Base-by-base conservation (phyloP, 106 monocot species). In the Cymbidium sinense region DNA sequence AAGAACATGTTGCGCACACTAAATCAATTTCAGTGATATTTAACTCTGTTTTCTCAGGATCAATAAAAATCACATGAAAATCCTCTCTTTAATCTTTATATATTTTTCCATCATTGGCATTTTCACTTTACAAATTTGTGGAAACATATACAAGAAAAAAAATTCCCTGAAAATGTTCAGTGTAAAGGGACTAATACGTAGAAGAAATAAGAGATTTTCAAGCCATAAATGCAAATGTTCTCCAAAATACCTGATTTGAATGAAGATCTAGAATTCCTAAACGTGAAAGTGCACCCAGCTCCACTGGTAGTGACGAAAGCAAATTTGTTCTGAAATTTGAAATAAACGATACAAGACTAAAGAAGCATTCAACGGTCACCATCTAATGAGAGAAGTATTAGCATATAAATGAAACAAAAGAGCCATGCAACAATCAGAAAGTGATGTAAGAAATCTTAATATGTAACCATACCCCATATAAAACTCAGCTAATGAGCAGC, bases 261-360 rank as follows among this genome's bases (percentile, higher is more conserved):
- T 90, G 99, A 83, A 99, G 92, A 85, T 99, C 99, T 21, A 99
- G 77, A 76, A 83, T 99, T 77, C 91, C 89, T 43, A 99, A 81
- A 35, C 72, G 78, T 75, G 95, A 84, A 77, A 99, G 89, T 33
- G 61, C 80, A 70, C 99, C 94, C 52, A 99, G 92, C 74, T 99
- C 99, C 64, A 35, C 78, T 41, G 99, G 99, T 35, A 95, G 21
- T 35, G 86, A 83, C 64, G 86, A 81, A 55, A 99, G 52, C n/a
- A 86, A 77, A 83, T 99, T 99, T 50, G 77, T 92, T 80, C 99
- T 99, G 87, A 70, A 83, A 81, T 76, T 34, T 21, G 75, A 79
- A 20, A 17, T 64, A 79, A 31, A 15, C 36, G 50, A 30, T 35
- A 11, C 27, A 73, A 74, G 43, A 73, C 43, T 8, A 73, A 84